These are phyloP conservation scores for Trichoderma gracile DNA, from an alignment of 2,329 filamentous ascomycete species.

Conservation along the genomic window DNA sequence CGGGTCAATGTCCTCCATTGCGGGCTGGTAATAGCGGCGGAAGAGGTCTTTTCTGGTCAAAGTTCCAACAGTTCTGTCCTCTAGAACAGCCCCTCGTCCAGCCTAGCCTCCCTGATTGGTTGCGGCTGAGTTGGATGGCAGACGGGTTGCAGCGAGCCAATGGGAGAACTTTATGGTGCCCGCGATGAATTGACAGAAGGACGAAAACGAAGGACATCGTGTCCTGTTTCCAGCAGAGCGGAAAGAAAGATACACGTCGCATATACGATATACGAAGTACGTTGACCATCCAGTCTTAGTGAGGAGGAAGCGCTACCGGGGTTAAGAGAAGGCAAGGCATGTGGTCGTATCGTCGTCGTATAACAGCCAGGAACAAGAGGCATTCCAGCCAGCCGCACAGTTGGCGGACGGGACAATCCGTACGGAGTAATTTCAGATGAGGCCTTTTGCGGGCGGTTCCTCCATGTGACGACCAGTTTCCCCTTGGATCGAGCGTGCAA, in stretches of 20 bases:
- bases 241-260: neutral
- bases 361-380: constrained; percentile 5
- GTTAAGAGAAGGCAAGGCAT: constrained; percentile 9
- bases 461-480: constrained; percentile 7
- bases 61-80: neutral
- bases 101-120: neutral
- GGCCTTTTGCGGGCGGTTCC: neutral
- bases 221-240: neutral
- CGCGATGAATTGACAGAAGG: constrained; percentile 2
- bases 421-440: constrained; percentile 23
- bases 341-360: constrained; percentile 18
- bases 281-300: neutral
- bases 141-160: constrained; percentile 13
- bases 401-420: constrained; percentile 12
- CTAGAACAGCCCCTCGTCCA: constrained; percentile 7
- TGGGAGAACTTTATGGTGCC: constrained; percentile 8
- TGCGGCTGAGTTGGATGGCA: neutral
- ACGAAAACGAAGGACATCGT: constrained; percentile 3
- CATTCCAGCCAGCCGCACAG: constrained; percentile 16
- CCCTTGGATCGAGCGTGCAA: neutral
- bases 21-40: constrained; percentile 1
- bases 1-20: constrained; percentile 5
- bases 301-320: neutral
- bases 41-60: constrained; percentile 3
- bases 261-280: neutral